These are phyloP conservation scores for Physaria fendleri DNA, from an alignment of 345 rosid species.

Conservation along the genomic window DNA sequence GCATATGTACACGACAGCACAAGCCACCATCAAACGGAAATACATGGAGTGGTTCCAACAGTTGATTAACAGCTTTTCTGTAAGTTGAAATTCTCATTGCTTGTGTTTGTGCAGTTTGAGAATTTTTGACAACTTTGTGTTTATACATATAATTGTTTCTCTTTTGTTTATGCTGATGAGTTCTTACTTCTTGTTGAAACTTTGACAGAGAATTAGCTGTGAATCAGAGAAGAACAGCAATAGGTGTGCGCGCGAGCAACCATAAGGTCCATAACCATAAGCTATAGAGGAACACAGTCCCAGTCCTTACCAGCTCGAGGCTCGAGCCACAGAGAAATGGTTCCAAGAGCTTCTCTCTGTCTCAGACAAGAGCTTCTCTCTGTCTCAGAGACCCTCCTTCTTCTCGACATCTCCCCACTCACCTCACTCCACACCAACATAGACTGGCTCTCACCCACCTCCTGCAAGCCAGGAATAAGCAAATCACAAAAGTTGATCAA, in stretches of 20 bases:
- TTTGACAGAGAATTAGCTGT: neutral
- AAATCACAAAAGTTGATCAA: neutral
- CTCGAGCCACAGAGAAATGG: constrained; percentile 41
- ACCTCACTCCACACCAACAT: constrained; percentile 64
- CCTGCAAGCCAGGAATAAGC: constrained; percentile 31
- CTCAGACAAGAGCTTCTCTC: constrained; percentile 38
- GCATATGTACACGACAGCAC: constrained; percentile 5
- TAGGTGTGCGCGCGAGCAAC: too few species aligned
- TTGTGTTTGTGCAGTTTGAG: neutral
- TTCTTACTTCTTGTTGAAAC: constrained; percentile 6
- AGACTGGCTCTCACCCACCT: constrained; percentile 52
- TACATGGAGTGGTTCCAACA: neutral
- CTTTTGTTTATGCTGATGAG: neutral
- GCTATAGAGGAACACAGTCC: constrained; percentile 53
- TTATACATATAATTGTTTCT: neutral
- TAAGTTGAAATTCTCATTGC: neutral
- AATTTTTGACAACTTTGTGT: constrained; percentile 2
- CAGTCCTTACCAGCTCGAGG: constrained; percentile 42
- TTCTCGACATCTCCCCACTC: constrained; percentile 56
- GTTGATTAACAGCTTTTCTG: neutral
- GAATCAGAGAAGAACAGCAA: constrained; percentile 37
- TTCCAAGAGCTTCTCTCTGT: constrained; percentile 42
- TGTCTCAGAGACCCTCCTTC: too few species aligned
- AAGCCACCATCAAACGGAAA: neutral
- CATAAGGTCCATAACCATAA: too few species aligned